Conservation (phyloP, 371 early-diverging fungal genomes). For the Coemansia sp. region DNA sequence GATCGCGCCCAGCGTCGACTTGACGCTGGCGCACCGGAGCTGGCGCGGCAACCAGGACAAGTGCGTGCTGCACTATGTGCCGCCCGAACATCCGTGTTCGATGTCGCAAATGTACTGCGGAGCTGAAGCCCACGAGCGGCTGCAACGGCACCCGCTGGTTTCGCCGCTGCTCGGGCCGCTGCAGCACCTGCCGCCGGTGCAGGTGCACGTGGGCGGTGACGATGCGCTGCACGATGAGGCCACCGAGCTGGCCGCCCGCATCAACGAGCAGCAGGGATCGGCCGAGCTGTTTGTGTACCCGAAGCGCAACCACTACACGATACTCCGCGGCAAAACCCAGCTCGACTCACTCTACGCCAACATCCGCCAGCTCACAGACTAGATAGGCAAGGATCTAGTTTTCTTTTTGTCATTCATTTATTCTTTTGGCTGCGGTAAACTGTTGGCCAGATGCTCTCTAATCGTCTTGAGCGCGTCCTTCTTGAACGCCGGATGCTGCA, state of each 20-base stretch:
- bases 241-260: not conserved
- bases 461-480: constrained; percentile 40
- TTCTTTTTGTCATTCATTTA: not conserved
- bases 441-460: constrained; percentile 39
- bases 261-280: not conserved
- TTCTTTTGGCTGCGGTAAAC: constrained; percentile 3
- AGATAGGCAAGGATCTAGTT: not conserved
- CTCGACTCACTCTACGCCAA: constrained; percentile 16
- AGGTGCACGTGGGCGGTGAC: constrained; percentile 27
- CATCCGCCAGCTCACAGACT: constrained; percentile 2
- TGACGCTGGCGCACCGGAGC: constrained; percentile 18
- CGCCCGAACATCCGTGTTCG: constrained; percentile 2
- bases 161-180: constrained; percentile 23
- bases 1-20: constrained; percentile 33
- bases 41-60: constrained; percentile 20
- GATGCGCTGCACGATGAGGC: constrained; percentile 28
- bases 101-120: constrained; percentile 32
- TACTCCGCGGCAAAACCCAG: constrained; percentile 22
- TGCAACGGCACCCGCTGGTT: constrained; percentile 32
- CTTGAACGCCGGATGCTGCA: constrained; percentile 39
- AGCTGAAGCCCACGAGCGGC: not conserved
- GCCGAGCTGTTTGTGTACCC: constrained; percentile 17
- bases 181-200: constrained; percentile 16
- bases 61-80: constrained; percentile 12
- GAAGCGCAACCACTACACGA: constrained; percentile 25